Conservation (phyloP, 106 monocot genomes). For the Xerophyta viscosa region DNA sequence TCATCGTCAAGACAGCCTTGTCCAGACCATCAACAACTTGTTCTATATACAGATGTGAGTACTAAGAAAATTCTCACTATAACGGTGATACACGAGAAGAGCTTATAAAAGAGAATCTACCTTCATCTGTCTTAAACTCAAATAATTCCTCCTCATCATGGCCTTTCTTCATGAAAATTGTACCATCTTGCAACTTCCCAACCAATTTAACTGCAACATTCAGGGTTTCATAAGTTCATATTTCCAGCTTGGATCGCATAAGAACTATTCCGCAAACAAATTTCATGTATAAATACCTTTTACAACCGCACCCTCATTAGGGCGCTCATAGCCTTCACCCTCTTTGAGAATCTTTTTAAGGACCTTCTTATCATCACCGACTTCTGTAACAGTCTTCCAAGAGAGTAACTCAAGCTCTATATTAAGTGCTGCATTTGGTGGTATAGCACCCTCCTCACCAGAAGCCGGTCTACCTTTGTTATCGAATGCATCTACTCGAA, state of each 20-base stretch:
- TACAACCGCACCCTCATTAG: constrained; percentile 76
- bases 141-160: constrained; percentile 67
- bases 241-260: not conserved
- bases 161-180: constrained; percentile 74
- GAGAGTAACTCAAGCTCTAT: constrained; percentile 65
- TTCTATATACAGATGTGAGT: constrained; percentile 26
- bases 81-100: not conserved
- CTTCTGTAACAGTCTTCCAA: constrained; percentile 72
- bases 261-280: not conserved
- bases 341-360: constrained; percentile 72
- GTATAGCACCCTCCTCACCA: constrained; percentile 53
- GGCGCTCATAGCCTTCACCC: constrained; percentile 62
- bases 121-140: constrained; percentile 88
- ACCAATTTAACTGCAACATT: constrained; percentile 55
- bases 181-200: constrained; percentile 75
- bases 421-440: constrained; percentile 49
- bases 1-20: constrained; percentile 71
- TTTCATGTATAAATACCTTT: constrained; percentile 21
- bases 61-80: not conserved
- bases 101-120: constrained; percentile 11
- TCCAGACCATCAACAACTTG: constrained; percentile 87
- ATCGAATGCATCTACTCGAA: constrained; percentile 54
- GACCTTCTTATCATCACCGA: constrained; percentile 66
- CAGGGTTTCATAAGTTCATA: not conserved
- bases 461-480: constrained; percentile 51